Percentiles rank a stretch among this genome's conserved stretches.
These are phyloP conservation scores for Neocallimastix lanati DNA, from an alignment of 192 early-diverging fungal species.

Conservation along the genomic window DNA sequence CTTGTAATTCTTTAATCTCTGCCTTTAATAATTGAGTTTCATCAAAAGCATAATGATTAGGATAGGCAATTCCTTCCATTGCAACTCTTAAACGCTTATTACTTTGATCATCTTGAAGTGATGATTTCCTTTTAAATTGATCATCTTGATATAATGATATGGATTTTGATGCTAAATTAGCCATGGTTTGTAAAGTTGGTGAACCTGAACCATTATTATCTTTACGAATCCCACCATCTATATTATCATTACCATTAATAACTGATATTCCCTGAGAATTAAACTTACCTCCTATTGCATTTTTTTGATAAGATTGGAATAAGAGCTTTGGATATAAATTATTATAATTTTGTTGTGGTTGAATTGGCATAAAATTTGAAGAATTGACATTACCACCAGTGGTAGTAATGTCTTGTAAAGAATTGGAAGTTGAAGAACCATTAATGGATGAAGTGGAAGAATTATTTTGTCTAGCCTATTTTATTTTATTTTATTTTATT, in stretches of 20 bases:
- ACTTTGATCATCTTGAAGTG: background rate
- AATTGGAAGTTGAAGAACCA: background rate
- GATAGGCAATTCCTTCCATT: background rate
- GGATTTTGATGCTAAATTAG: background rate
- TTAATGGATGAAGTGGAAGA: background rate
- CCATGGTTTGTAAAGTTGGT: background rate
- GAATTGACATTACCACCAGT: background rate
- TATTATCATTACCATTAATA: background rate
- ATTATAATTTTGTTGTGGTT: background rate
- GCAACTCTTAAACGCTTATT: background rate
- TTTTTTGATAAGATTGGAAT: background rate
- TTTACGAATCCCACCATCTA: background rate
- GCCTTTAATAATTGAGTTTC: background rate
- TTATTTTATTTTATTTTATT: background rate
- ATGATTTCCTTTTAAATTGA: background rate
- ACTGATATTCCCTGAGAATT: background rate
- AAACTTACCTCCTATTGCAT: background rate
- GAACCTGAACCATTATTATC: background rate
- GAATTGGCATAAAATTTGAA: background rate
- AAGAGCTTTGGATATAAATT: background rate
- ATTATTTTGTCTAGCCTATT: background rate
- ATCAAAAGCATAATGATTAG: background rate
- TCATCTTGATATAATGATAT: background rate
- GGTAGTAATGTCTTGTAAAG: background rate
- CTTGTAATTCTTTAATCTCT: background rate